These are phyloP conservation scores for Pseudocercospora eumusae DNA, from an alignment of 2,329 filamentous ascomycete genomes.

Conservation along the genomic window DNA sequence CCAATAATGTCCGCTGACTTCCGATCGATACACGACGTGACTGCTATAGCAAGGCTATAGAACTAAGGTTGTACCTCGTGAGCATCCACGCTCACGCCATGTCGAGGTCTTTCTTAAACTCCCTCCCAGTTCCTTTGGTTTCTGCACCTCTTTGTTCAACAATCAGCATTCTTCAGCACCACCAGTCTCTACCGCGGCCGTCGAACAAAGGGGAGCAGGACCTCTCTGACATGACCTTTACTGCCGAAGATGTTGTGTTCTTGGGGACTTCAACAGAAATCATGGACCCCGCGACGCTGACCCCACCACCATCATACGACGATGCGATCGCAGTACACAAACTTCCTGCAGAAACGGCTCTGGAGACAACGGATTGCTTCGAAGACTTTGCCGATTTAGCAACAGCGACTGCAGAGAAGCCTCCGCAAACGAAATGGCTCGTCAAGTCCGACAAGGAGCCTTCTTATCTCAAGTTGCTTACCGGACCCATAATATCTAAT, in stretches of 20 bases:
- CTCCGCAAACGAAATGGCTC: slow-evolving; percentile 23
- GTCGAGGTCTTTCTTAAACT: slow-evolving; percentile 14
- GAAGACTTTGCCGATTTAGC: slow-evolving; percentile 16
- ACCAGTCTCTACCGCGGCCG: slow-evolving; percentile 2
- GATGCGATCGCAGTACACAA: slow-evolving; percentile 17
- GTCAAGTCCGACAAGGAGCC: slow-evolving; percentile 21
- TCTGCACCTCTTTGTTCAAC: slow-evolving; percentile 7
- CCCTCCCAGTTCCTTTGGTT: slow-evolving; percentile 4
- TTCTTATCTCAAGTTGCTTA: slow-evolving; percentile 25
- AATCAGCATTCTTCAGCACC: neutral
- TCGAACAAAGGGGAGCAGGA: slow-evolving; percentile 7
- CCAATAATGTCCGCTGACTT: slow-evolving; percentile 4
- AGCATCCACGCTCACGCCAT: slow-evolving; percentile 13
- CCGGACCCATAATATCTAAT: slow-evolving; percentile 27
- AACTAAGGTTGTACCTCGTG: slow-evolving; percentile 2
- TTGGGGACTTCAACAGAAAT: slow-evolving; percentile 18
- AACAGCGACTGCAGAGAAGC: slow-evolving; percentile 9
- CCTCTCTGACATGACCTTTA: slow-evolving; percentile 10
- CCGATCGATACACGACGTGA: slow-evolving; percentile 7
- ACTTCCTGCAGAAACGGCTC: slow-evolving; percentile 11
- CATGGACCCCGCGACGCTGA: slow-evolving; percentile 13
- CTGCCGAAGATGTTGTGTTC: slow-evolving; percentile 19
- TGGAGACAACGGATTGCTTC: slow-evolving; percentile 19
- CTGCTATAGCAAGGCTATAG: slow-evolving; percentile 7
- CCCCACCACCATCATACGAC: slow-evolving; percentile 21